Evolutionary conservation across 148 eudicot genomes (phyloP).

Genomic region (Silene latifolia): DNA sequence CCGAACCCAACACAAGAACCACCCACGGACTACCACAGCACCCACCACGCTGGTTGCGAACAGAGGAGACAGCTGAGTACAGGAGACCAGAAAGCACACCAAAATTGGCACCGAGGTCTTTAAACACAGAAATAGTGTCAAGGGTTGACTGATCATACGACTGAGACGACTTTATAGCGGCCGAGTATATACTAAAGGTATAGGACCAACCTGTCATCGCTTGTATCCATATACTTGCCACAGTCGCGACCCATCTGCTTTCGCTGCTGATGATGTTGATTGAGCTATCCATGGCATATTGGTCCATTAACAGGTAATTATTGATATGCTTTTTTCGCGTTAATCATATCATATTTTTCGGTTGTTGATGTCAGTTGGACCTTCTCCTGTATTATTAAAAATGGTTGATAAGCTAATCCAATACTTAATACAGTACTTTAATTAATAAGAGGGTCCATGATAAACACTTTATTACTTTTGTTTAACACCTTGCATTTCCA

Average conservation of each 20-base stretch:
- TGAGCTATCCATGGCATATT: background rate
- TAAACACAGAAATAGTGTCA: constrained; percentile 59
- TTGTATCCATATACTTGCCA: constrained; percentile 67
- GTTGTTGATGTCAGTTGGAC: background rate
- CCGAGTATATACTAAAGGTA: constrained; percentile 67
- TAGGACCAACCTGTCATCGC: constrained; percentile 54
- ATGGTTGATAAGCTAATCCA: background rate
- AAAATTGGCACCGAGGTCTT: constrained; percentile 66
- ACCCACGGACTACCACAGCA: constrained; percentile 52
- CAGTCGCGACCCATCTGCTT: constrained; percentile 43
- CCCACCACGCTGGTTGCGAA: background rate
- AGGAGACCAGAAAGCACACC: constrained; percentile 45
- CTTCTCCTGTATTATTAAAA: background rate
- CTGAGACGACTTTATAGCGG: constrained; percentile 56
- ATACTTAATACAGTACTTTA: background rate
- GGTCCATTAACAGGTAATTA: too few relatives aligned
- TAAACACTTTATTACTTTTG: background rate
- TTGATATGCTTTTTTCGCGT: too few relatives aligned
- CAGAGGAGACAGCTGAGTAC: background rate
- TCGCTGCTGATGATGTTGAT: background rate
- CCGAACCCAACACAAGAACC: constrained; percentile 43
- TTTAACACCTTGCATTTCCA: background rate
- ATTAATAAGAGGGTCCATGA: constrained; percentile 1
- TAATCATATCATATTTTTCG: too few relatives aligned
- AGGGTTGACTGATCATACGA: constrained; percentile 62